These are phyloP conservation scores for Lipomyces orientalis DNA, from an alignment of 805 yeast genomes.

Conservation along the genomic window DNA sequence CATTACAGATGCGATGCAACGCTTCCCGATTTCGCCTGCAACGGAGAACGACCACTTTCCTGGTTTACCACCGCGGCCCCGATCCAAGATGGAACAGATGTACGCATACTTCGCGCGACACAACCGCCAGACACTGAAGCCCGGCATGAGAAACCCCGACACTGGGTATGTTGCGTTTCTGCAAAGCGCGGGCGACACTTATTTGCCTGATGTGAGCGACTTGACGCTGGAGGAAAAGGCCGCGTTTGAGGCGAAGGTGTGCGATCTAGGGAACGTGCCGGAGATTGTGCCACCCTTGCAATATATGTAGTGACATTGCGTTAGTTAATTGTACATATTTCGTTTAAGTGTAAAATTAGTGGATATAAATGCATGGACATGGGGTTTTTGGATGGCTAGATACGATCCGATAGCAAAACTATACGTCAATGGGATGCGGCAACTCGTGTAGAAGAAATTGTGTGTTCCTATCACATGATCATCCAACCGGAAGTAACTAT, in stretches of 20 bases:
- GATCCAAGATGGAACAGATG: conserved; percentile 24
- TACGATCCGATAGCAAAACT: too few species aligned
- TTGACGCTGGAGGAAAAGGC: conserved; percentile 21
- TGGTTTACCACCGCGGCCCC: conserved; percentile 25
- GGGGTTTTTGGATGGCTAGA: too few species aligned
- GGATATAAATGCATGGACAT: too few species aligned
- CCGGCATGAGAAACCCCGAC: conserved; percentile 9
- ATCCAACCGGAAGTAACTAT: not conserved
- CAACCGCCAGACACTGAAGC: conserved; percentile 9
- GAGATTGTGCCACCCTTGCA: conserved; percentile 72
- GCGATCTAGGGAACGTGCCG: conserved; percentile 69
- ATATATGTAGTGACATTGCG: conserved; percentile 44
- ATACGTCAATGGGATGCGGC: too few species aligned
- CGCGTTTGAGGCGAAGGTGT: conserved; percentile 47
- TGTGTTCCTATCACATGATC: not conserved
- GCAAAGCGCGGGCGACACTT: conserved; percentile 18
- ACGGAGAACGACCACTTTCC: conserved; percentile 14
- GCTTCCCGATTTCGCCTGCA: conserved; percentile 13
- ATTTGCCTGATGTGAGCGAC: conserved; percentile 23
- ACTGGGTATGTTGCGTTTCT: conserved; percentile 9
- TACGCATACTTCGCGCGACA: conserved; percentile 1
- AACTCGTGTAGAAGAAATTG: not conserved
- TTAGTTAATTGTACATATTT: not conserved
- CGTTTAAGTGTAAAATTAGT: too few species aligned
- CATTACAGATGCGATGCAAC: conserved; percentile 14